Base-by-base conservation (phyloP, 164 flowering plant genomes). In the Piper betle region DNA sequence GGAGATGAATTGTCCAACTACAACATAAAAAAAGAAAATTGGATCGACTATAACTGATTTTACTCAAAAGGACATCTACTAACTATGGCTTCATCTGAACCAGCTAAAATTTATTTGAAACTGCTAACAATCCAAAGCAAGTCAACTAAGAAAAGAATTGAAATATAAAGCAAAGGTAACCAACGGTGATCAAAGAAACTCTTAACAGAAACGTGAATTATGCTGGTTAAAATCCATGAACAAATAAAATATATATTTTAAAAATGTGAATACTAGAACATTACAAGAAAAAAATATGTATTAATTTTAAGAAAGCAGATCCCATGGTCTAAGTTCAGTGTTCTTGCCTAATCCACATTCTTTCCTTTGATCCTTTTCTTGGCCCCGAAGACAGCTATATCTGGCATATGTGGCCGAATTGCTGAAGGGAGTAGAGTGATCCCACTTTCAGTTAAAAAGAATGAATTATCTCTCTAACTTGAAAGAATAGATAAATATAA, bases 321-420 rank as follows among this genome's bases (percentile, higher is more conserved):
- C 59, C 71, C 83, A 66, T 55, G 60, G n/a, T 69, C 74, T 66
- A 61, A 33, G 4, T 78, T 71, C 53, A 75, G 67, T 64, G 77
- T 81, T 62, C 82, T 63, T 66, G 57, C 66, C 57, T 82, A 75
- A 56, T 77, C 81, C 16, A 57, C 68, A 70, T 78, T 83, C 75
- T 77, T 87, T 63, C 84, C 88, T 68, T 81, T 72, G 11, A 87
- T 62, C 95, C 95, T 85, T 68, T 76, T 85, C 68, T 71, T 84
- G 19, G 95, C 92, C 75, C 85, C 90, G 73, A 73, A 73, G 52
- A 84, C 72, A 69, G 89, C 87, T 62, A 78, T 55, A 43, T 75
- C 75, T 55, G 73, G 66, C 17, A 58, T 57, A 46, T 55, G 68
- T 53, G 59, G 66, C 68, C 68, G 59, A 3, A 39, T 53, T 33